Percentiles rank a stretch among this genome's conserved stretches.
Evolutionary conservation across 2,329 filamentous ascomycete species (phyloP).

Genomic region (Cytospora mali): DNA sequence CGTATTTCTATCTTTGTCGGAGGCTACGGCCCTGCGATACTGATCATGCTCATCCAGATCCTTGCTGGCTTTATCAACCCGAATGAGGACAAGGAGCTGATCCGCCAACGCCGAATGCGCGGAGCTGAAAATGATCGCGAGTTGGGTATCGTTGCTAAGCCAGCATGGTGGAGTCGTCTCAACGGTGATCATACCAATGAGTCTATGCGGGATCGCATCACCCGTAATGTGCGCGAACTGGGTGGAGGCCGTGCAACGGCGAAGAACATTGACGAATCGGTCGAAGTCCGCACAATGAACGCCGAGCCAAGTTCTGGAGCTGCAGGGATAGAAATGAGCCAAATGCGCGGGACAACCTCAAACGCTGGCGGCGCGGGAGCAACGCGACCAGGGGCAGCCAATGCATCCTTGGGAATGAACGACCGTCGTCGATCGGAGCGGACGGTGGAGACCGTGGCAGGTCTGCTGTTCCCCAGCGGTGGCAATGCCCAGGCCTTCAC

Average conservation of each 20-base stretch:
- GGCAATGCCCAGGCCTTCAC: slow-evolving; percentile 36
- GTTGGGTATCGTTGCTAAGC: slow-evolving; percentile 62
- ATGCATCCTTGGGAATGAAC: slow-evolving; percentile 46
- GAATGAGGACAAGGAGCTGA: slow-evolving; percentile 72
- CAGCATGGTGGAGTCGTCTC: slow-evolving; percentile 66
- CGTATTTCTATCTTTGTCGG: slow-evolving; percentile 62
- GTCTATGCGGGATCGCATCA: slow-evolving; percentile 54
- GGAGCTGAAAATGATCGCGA: slow-evolving; percentile 60
- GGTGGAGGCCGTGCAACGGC: slow-evolving; percentile 51
- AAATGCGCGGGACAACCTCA: slow-evolving; percentile 33
- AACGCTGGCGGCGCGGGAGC: neutral
- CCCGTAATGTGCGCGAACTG: slow-evolving; percentile 58
- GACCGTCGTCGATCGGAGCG: slow-evolving; percentile 50
- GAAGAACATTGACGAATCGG: slow-evolving; percentile 41
- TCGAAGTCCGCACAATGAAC: slow-evolving; percentile 31
- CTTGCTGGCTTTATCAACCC: slow-evolving; percentile 61
- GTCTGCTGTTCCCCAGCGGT: slow-evolving; percentile 52
- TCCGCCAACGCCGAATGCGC: slow-evolving; percentile 62
- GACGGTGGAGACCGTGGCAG: slow-evolving; percentile 46
- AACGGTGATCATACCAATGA: slow-evolving; percentile 46
- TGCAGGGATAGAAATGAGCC: slow-evolving; percentile 35
- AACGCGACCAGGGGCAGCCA: slow-evolving; percentile 31
- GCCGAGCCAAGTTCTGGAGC: neutral
- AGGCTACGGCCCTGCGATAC: slow-evolving; percentile 61
- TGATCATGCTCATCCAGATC: slow-evolving; percentile 59